Conservation (phyloP, 2,329 filamentous ascomycete species). For the Amauroascus niger region DNA sequence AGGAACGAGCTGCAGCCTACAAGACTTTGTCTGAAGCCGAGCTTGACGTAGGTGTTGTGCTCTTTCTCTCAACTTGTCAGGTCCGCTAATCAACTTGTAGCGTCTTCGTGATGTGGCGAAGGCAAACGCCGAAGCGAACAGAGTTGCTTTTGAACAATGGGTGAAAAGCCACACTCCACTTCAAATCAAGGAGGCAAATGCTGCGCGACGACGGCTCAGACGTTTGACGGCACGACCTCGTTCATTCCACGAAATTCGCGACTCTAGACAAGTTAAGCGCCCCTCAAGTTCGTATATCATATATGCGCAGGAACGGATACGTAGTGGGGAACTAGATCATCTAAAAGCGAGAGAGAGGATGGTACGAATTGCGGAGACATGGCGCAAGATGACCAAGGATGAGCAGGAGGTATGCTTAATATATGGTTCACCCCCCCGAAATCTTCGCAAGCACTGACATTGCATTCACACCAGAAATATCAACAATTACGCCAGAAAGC, state of each 20-base stretch:
- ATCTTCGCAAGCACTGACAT: neutral
- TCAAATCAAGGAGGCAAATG: constrained; percentile 51
- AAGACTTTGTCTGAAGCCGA: constrained; percentile 28
- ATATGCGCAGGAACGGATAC: constrained; percentile 40
- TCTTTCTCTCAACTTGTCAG: neutral
- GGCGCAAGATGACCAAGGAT: constrained; percentile 29
- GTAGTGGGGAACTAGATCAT: constrained; percentile 38
- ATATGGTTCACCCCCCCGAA: neutral
- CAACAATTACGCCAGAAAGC: constrained; percentile 18
- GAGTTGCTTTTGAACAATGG: constrained; percentile 44
- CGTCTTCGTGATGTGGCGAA: constrained; percentile 45
- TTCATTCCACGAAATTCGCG: constrained; percentile 34
- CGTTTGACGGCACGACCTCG: constrained; percentile 19
- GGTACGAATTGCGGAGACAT: constrained; percentile 5
- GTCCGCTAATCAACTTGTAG: constrained; percentile 29
- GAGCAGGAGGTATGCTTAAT: constrained; percentile 23
- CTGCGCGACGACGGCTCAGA: constrained; percentile 40
- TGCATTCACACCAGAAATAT: constrained; percentile 19
- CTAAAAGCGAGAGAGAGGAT: constrained; percentile 34
- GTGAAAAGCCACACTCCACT: constrained; percentile 46
- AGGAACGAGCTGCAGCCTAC: constrained; percentile 22
- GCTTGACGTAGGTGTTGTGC: constrained; percentile 27
- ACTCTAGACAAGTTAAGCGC: constrained; percentile 46
- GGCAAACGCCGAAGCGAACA: constrained; percentile 38
- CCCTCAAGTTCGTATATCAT: constrained; percentile 31